Percentiles rank a stretch among this genome's conserved stretches.
phyloP scores from a whole-genome alignment of 2,329 filamentous ascomycete species.

The Arachnomyces sp. region DNA sequence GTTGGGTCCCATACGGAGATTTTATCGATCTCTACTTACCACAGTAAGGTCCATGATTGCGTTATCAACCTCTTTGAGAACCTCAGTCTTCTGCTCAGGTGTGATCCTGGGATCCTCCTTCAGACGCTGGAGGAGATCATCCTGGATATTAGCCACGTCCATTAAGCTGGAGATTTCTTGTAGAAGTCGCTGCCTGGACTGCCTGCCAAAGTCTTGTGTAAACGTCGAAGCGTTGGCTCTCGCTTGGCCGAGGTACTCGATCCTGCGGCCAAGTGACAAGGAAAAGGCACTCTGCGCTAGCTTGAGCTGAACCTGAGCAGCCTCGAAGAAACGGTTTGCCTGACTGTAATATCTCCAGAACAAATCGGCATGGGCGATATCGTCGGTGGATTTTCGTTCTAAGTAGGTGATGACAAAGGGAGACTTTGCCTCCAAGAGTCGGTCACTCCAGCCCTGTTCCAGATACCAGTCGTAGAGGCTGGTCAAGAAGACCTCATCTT shows the following conservation, averaged over 20 bases:
- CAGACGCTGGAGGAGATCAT: conserved; percentile 75
- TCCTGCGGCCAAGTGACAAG: conserved; percentile 73
- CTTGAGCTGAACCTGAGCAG: conserved; percentile 74
- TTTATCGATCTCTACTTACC: conserved; percentile 44
- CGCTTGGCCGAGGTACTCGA: conserved; percentile 81
- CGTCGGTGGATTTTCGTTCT: conserved; percentile 61
- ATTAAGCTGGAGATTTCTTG: conserved; percentile 79
- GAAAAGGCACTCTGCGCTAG: conserved; percentile 76
- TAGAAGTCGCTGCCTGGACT: conserved; percentile 74
- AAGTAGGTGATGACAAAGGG: conserved; percentile 82
- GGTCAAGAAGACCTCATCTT: conserved; percentile 90
- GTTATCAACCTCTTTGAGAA: conserved; percentile 65
- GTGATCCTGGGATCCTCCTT: conserved; percentile 62
- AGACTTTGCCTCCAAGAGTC: conserved; percentile 75
- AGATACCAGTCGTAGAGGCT: conserved; percentile 99
- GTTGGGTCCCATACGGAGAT: neutral
- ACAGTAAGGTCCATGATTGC: conserved; percentile 66
- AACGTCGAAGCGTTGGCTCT: conserved; percentile 86
- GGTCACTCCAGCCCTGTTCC: conserved; percentile 70
- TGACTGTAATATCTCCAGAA: conserved; percentile 90
- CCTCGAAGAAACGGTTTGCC: conserved; percentile 72
- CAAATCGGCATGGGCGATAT: conserved; percentile 74
- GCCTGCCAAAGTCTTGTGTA: conserved; percentile 65
- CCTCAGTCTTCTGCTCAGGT: conserved; percentile 53
- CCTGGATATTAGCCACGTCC: conserved; percentile 90